Conservation (phyloP, 371 early-diverging fungal genomes). For the Saksenaea vasiformis region DNA sequence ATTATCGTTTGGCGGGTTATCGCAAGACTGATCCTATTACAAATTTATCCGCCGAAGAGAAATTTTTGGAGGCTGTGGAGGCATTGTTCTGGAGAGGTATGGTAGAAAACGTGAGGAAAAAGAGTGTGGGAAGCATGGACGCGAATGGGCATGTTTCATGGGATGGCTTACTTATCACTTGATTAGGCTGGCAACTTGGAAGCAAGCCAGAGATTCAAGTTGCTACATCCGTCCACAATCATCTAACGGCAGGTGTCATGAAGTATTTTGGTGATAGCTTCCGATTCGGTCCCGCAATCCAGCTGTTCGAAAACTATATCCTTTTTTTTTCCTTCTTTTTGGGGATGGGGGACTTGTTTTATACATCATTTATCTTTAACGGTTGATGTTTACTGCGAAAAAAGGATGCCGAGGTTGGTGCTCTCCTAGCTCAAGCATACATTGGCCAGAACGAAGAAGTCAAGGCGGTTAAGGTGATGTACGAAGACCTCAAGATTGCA, state of each 20-base stretch:
- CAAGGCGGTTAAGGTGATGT: constrained; percentile 83
- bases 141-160: too few species aligned
- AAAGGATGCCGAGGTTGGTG: constrained; percentile 88
- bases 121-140: not conserved
- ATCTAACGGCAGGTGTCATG: constrained; percentile 80
- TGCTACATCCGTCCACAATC: constrained; percentile 85
- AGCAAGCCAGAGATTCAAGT: constrained; percentile 90
- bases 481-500: constrained; percentile 75
- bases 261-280: constrained; percentile 86
- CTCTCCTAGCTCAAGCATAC: constrained; percentile 79
- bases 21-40: constrained; percentile 86
- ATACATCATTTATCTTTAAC: constrained; percentile 15
- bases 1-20: constrained; percentile 84
- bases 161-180: not conserved
- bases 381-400: constrained; percentile 52
- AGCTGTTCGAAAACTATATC: constrained; percentile 67
- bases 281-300: constrained; percentile 76
- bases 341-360: not conserved
- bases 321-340: constrained; percentile 25
- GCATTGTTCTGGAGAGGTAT: constrained; percentile 82
- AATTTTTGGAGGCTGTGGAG: constrained; percentile 83
- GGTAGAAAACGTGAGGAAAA: not conserved
- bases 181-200: constrained; percentile 92
- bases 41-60: constrained; percentile 67
- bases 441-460: constrained; percentile 86